Conservation (phyloP, 148 eudicot species). For the Talinum fruticosum region DNA sequence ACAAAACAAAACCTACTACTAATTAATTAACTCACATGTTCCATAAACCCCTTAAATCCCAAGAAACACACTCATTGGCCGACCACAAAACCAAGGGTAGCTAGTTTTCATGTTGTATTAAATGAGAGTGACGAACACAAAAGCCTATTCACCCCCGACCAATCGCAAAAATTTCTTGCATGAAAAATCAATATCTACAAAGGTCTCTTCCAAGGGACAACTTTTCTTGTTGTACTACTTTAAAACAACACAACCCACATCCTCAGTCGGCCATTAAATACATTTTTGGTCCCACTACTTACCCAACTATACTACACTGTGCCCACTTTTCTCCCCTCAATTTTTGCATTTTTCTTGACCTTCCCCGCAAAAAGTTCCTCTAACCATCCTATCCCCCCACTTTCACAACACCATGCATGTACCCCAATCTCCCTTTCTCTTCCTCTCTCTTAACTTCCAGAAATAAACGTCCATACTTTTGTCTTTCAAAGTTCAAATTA, state of each 20-base stretch:
- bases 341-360: not conserved
- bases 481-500: no score
- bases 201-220: conserved; percentile 12
- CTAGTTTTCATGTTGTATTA: not conserved
- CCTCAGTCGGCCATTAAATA: conserved; percentile 20
- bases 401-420: not conserved
- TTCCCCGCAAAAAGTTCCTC: not conserved
- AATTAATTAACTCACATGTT: no score
- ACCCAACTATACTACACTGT: not conserved
- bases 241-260: conserved; percentile 13
- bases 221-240: conserved; percentile 12
- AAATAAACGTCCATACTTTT: no score
- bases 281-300: not conserved
- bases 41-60: not conserved
- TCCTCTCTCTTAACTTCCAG: not conserved
- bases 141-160: conserved; percentile 14
- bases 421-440: not conserved
- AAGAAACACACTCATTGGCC: not conserved
- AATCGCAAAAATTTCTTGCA: not conserved
- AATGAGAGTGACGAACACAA: not conserved
- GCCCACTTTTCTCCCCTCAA: not conserved
- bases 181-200: conserved; percentile 4
- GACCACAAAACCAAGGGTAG: not conserved
- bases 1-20: no score
- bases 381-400: not conserved